Percentiles rank a stretch among this genome's conserved stretches.
These are phyloP conservation scores for Podospora sp. DNA, from an alignment of 495 filamentous ascomycete genomes.

Conservation along the genomic window DNA sequence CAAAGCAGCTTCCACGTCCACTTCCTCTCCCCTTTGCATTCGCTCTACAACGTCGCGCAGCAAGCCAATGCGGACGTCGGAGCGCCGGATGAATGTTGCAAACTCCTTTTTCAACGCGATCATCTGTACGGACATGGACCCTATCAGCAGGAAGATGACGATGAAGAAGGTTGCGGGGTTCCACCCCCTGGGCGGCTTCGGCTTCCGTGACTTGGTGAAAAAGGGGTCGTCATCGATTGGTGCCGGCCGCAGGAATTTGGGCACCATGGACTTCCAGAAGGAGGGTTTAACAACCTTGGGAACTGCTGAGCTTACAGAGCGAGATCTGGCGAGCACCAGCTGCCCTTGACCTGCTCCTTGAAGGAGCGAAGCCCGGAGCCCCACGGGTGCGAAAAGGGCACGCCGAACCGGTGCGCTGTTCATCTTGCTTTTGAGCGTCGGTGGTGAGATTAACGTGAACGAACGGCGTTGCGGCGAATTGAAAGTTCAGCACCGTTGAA, in stretches of 20 bases:
- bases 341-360: background rate
- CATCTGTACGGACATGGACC: conserved; percentile 91
- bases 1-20: conserved; percentile 82
- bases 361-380: background rate
- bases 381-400: conserved; percentile 11
- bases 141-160: conserved; percentile 85
- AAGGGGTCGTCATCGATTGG: conserved; percentile 14
- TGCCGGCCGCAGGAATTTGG: conserved; percentile 46
- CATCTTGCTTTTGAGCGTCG: conserved; percentile 20
- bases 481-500: background rate
- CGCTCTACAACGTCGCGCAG: conserved; percentile 81
- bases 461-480: conserved; percentile 8
- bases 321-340: background rate
- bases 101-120: conserved; percentile 78
- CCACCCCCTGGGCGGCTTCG: conserved; percentile 68
- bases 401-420: conserved; percentile 13
- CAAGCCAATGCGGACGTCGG: conserved; percentile 76
- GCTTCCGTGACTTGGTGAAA: conserved; percentile 14
- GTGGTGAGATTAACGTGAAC: background rate
- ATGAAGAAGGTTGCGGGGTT: conserved; percentile 95
- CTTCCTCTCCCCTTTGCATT: conserved; percentile 81
- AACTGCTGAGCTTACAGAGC: conserved; percentile 33
- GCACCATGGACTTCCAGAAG: conserved; percentile 71
- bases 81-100: conserved; percentile 67
- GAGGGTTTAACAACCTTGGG: conserved; percentile 65